Base-by-base conservation (phyloP, 768 basidiomycete species). In the Hygrocybe coccinea region DNA sequence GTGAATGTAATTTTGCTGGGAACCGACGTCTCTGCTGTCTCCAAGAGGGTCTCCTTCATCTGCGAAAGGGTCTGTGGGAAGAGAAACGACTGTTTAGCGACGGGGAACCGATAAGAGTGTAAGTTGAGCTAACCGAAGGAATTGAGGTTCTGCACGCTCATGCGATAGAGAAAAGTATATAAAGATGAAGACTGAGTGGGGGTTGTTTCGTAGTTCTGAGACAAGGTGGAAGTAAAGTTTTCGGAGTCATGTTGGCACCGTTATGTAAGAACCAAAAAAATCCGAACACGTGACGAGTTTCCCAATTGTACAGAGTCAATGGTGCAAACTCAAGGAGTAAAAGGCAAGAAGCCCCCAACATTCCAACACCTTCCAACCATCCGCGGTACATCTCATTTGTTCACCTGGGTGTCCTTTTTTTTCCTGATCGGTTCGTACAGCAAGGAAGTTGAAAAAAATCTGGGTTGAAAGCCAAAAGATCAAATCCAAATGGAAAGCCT, bases 61-160 rank as follows among this genome's bases (percentile, higher is more conserved):
- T 78, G 89, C 91, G 80, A 95, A 95, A 78, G 93, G 93, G 83
- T 95, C 94, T 93, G 59, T 51, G 38, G 35, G 50, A 57, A 57
- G 36, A 49, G 47, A n/a, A n/a, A n/a, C n/a, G 51, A 43, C 25
- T 36, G 15, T 15, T 12, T 46, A 66, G 69, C 67, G 58, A 64
- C 19, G 25, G 46, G 19, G 8, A 4, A 15, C 46, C 10, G 22
- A 11, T 9, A 51, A 34, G 33, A 5, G 5, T 17, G 15, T 19
- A 19, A 41, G 3, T 22, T 2, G n/a, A 37, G 51, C 38, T 33
- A 12, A 90, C 91, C 90, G 74, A 83, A 84, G 70, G 86, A 78
- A 76, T 81, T 86, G 70, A 92, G 84, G 71, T 92, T 91, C 85
- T 92, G 89, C 75, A 91, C 86, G 88, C 80, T 93, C 90, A 93